These are phyloP conservation scores for Didymella pinodella DNA, from an alignment of 2,329 filamentous ascomycete genomes.

Conservation along the genomic window DNA sequence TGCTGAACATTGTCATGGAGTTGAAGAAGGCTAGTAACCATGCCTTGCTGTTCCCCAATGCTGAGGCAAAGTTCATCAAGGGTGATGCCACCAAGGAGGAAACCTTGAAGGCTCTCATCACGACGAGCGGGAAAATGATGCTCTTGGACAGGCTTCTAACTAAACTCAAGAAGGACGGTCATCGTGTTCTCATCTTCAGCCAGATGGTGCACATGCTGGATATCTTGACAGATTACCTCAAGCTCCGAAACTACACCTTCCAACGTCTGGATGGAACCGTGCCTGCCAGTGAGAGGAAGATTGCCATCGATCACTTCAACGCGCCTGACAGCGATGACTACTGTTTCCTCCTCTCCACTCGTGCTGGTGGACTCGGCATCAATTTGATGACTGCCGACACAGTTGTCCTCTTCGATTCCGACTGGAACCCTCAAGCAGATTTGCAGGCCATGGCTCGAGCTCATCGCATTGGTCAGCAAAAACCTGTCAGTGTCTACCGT, in stretches of 20 bases:
- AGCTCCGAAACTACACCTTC: slow-evolving; percentile 91
- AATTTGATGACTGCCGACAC: slow-evolving; percentile 99
- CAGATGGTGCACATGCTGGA: slow-evolving; percentile 99
- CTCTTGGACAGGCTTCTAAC: slow-evolving; percentile 92
- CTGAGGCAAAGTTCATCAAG: slow-evolving; percentile 85
- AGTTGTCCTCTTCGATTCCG: slow-evolving; percentile 96
- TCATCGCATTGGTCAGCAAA: slow-evolving; percentile 96
- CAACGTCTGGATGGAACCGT: slow-evolving; percentile 97
- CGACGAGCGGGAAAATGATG: slow-evolving; percentile 99
- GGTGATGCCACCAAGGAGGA: slow-evolving; percentile 86
- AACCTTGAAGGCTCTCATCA: slow-evolving; percentile 89
- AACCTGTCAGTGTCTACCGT: slow-evolving; percentile 93
- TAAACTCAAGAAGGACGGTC: slow-evolving; percentile 91
- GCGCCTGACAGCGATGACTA: slow-evolving; percentile 96
- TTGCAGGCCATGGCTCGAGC: slow-evolving; percentile 98
- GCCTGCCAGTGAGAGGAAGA: slow-evolving; percentile 81
- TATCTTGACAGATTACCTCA: slow-evolving; percentile 92
- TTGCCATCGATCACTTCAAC: slow-evolving; percentile 98
- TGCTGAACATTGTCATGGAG: slow-evolving; percentile 99
- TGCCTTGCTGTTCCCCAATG: slow-evolving; percentile 95
- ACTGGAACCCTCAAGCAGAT: slow-evolving; percentile 99
- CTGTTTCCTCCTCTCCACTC: slow-evolving; percentile 92
- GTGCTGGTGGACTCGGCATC: slow-evolving; percentile 96
- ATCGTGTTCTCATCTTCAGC: slow-evolving; percentile 97
- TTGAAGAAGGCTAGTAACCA: slow-evolving; percentile 99